Evolutionary conservation across 495 filamentous ascomycete species (phyloP), one percentile per base, ranked within the genome.

Genomic region (Aspergillus egyptiacus): DNA sequence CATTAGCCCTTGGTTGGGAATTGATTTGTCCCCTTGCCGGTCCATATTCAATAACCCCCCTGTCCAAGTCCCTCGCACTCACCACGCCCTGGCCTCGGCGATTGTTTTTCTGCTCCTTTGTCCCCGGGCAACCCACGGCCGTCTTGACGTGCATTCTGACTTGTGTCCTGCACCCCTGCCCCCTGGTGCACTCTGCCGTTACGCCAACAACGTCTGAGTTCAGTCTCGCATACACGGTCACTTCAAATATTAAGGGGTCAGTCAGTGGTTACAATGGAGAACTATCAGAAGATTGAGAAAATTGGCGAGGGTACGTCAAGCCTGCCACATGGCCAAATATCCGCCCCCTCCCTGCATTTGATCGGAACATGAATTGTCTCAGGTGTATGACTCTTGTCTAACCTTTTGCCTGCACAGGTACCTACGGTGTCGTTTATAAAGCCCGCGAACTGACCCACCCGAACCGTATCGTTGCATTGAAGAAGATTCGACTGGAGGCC

Each of bases 271-370:
- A 60, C 50, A 55, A 99, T 99, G 93, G 93, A 99, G 65, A 96
- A 96, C 67, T 99, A 99, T 69, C 90, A 97, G 75, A 96, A 96
- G 73, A 85, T 99, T 50, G 93, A 99, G 76, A 99, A 99, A 74
- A 94, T 99, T 68, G 93, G 93, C 59, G 93, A 99, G 79, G 93
- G 93, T 96, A 64, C 33, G 62, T 55, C 39, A 58, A 14, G 3
- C 23, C 24, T 38, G 32, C 24, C 15, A 3, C 30, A 23, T n/a
- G n/a, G n/a, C n/a, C n/a, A n/a, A n/a, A n/a, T n/a, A n/a, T n/a
- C n/a, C n/a, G n/a, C n/a, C n/a, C n/a, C n/a, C n/a, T n/a, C n/a
- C n/a, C 42, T 4, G 6, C 13, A 14, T 9, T 35, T 6, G 1
- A 32, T 41, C 13, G 14, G 25, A 28, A 19, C 18, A 2, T 10